Evolutionary conservation across 371 early-diverging fungal genomes (phyloP), one percentile per base, ranked within the genome.

Genomic region (Mucor circinelloides): DNA sequence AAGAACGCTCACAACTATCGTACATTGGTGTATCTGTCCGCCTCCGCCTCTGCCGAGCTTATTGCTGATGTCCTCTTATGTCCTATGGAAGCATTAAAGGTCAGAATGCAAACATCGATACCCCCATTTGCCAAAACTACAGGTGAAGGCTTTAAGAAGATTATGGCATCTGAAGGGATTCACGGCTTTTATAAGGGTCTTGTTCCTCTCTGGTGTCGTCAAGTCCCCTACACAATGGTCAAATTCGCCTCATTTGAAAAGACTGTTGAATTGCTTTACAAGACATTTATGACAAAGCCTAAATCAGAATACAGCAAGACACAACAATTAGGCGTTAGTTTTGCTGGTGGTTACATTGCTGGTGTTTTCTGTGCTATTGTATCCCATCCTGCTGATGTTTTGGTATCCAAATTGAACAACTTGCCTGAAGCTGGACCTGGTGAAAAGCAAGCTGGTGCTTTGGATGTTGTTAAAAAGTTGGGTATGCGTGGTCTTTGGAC

Each of bases 381-480:
- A 44, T 96, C 97, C 17, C 97, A 97, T 79, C 98, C 98, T 15
- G 98, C 98, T 66, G 98, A 97, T 82, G 93, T 96, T 0, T 78
- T 97, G 55, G 87, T 96, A 59, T 97, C 97, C 69, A 93, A 96
- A 85, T 87, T 98, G 48, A 90, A 90, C 85, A 92, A 94, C 31
- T 73, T 76, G 67, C 89, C 91, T 66, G 84, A 90, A 78, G 78
- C 86, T 68, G 83, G 87, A 55, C 23, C 68, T 36, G 74, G 74
- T 17, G 58, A 89, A 77, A 89, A 86, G 81, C 60, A 82, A 32
- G 83, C 84, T 60, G 84, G 82, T 58, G 77, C 70, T 56, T 76
- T 75, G 52, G 88, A 86, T 31, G 71, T 90, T 63, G 77, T 85
- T 31, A 81, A 85, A 63, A 84, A 89, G 36, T 77, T 90, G 9